Conservation (phyloP, 2,329 filamentous ascomycete species). For the Penicillium capsulatum region DNA sequence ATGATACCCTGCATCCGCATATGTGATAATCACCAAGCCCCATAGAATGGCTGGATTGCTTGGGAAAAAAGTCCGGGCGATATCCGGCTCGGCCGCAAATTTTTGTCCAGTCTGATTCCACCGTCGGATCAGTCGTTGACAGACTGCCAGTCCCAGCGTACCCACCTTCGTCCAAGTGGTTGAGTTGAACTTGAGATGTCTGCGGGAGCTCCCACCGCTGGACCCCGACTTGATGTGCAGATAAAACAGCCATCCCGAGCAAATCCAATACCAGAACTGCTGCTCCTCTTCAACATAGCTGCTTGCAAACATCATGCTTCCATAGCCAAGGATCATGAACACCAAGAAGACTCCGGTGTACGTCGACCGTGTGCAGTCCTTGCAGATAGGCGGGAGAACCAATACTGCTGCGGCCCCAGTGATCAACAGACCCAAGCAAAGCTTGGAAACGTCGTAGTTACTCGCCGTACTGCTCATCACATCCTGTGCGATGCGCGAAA, state of each 20-base stretch:
- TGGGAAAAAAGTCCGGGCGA: constrained; percentile 67
- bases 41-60: constrained; percentile 67
- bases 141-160: constrained; percentile 52
- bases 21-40: constrained; percentile 65
- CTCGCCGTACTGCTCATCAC: constrained; percentile 86
- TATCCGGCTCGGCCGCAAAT: constrained; percentile 83
- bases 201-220: constrained; percentile 1
- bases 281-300: constrained; percentile 98
- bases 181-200: neutral
- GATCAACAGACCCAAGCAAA: constrained; percentile 34
- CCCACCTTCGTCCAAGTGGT: constrained; percentile 9
- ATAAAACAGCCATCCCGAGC: constrained; percentile 48
- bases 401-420: constrained; percentile 43
- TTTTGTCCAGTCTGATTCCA: constrained; percentile 99
- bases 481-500: constrained; percentile 68
- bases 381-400: constrained; percentile 30
- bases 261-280: constrained; percentile 95
- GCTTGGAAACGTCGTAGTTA: constrained; percentile 71
- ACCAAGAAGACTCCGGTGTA: constrained; percentile 41
- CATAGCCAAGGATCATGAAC: constrained; percentile 60
- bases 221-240: constrained; percentile 40
- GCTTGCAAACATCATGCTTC: constrained; percentile 92
- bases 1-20: constrained; percentile 55
- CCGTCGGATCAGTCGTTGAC: constrained; percentile 64
- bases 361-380: constrained; percentile 27